Percentiles rank a stretch among this genome's conserved stretches.
Conservation (phyloP, 345 rosid genomes). For the Citrus cavaleriei region DNA sequence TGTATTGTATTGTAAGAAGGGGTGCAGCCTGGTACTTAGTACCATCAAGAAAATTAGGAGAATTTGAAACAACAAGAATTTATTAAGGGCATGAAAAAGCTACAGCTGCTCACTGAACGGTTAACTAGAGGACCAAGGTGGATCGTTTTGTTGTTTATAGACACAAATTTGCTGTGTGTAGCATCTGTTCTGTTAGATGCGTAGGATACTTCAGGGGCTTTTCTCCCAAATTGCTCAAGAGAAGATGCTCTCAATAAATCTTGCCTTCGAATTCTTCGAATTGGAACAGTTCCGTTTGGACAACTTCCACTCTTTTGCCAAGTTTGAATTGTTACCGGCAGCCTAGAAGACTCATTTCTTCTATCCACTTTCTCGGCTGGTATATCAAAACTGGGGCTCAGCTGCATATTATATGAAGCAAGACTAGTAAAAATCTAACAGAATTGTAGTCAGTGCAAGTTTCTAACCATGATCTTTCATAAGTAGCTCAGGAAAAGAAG, state of each 20-base stretch:
- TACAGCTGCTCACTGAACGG: conserved; percentile 30
- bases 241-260: conserved; percentile 42
- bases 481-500: no score
- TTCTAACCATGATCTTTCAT: no score
- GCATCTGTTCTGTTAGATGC: neutral
- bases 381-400: conserved; percentile 31
- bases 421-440: neutral
- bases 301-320: conserved; percentile 50
- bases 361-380: neutral
- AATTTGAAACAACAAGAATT: neutral
- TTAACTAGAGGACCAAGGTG: neutral
- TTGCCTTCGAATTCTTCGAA: conserved; percentile 34
- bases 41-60: neutral
- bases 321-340: conserved; percentile 20
- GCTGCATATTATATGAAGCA: conserved; percentile 22
- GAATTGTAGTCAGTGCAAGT: neutral
- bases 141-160: no score
- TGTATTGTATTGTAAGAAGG: no score
- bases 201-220: neutral
- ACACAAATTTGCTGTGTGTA: neutral
- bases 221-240: conserved; percentile 26
- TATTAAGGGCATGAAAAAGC: neutral
- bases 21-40: no score
- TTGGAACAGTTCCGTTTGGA: conserved; percentile 46
- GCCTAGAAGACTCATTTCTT: conserved; percentile 7